phyloP scores from a whole-genome alignment of 805 yeast species.

The Wickerhamiella alocasiicola region DNA sequence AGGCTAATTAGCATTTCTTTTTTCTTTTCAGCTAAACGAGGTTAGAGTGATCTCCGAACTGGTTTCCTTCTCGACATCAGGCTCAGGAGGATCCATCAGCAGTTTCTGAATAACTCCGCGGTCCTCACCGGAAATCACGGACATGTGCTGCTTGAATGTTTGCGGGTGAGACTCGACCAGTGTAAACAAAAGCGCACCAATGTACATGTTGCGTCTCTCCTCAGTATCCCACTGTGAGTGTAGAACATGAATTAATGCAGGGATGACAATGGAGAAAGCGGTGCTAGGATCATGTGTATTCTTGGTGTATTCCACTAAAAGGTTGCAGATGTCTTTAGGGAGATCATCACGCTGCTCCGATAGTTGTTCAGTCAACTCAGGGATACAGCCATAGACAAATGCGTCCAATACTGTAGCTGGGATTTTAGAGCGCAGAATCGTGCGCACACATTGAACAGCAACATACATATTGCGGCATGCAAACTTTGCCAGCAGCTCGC shows the following conservation, averaged over 20 bases:
- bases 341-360: neutral
- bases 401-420: constrained; percentile 9
- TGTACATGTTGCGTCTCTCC: constrained; percentile 17
- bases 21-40: constrained; percentile 30
- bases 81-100: constrained; percentile 14
- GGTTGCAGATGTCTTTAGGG: constrained; percentile 10
- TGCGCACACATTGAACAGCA: constrained; percentile 12
- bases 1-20: neutral
- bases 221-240: constrained; percentile 18
- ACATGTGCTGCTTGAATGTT: constrained; percentile 32
- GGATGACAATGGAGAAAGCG: constrained; percentile 23
- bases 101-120: constrained; percentile 16
- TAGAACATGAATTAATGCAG: constrained; percentile 25
- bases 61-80: constrained; percentile 12
- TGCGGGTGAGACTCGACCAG: constrained; percentile 24
- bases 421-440: constrained; percentile 15
- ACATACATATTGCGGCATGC: neutral
- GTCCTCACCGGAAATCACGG: constrained; percentile 30
- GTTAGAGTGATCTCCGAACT: constrained; percentile 38
- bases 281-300: constrained; percentile 17
- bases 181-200: constrained; percentile 23
- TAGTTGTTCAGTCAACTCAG: constrained; percentile 12
- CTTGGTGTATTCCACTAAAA: constrained; percentile 10
- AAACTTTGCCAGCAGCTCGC: constrained; percentile 2
- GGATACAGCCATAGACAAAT: constrained; percentile 11